Percentiles rank a stretch among this genome's conserved stretches.
These are phyloP conservation scores for Eragrostis tef DNA, from an alignment of 202 grass and related monocot species.

Conservation along the genomic window DNA sequence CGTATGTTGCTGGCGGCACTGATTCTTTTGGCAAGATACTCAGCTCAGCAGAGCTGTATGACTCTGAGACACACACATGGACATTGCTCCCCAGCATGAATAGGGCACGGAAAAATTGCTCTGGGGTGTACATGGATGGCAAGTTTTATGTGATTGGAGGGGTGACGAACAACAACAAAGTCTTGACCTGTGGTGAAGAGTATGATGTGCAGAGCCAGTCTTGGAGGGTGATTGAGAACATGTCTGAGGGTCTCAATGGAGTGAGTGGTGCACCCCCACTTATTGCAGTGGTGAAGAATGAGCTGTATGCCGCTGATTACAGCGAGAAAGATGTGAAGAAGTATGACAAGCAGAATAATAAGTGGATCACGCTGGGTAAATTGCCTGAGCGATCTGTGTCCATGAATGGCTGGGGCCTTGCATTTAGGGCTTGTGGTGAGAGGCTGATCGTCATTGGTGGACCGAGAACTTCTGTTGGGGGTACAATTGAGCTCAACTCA, in stretches of 20 bases:
- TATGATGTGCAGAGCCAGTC: constrained; percentile 64
- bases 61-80: constrained; percentile 70
- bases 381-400: constrained; percentile 70
- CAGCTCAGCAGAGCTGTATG: constrained; percentile 74
- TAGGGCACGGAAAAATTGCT: constrained; percentile 74
- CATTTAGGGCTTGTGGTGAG: constrained; percentile 80
- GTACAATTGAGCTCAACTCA: constrained; percentile 76
- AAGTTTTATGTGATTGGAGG: constrained; percentile 89
- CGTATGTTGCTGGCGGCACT: constrained; percentile 74
- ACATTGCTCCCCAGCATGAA: constrained; percentile 65
- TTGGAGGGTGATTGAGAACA: constrained; percentile 73
- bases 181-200: constrained; percentile 78
- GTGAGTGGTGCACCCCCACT: constrained; percentile 76
- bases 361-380: constrained; percentile 68
- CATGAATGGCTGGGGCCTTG: constrained; percentile 86
- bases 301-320: constrained; percentile 79
- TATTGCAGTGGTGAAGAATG: constrained; percentile 77
- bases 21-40: constrained; percentile 60
- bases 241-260: constrained; percentile 73
- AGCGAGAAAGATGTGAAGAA: constrained; percentile 68
- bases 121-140: constrained; percentile 74
- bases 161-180: constrained; percentile 63
- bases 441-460: constrained; percentile 84
- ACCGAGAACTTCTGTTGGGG: constrained; percentile 54
- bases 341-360: constrained; percentile 80